These are phyloP conservation scores for Euphorbia tirucalli DNA, from an alignment of 345 rosid species.

Conservation along the genomic window DNA sequence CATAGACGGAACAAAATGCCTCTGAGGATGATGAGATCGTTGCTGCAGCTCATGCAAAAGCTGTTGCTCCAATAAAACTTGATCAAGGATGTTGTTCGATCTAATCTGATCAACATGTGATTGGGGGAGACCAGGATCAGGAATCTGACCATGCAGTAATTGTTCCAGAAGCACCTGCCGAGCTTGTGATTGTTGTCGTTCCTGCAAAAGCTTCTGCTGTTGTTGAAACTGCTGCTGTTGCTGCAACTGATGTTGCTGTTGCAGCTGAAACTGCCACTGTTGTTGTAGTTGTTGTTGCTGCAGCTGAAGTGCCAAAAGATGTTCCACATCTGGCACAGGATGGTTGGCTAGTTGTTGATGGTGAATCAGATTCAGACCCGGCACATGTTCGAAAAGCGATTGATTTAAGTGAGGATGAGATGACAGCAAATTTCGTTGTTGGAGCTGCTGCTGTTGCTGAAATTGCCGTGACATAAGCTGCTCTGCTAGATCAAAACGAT, in stretches of 20 bases:
- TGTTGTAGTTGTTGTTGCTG: conserved; percentile 42
- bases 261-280: conserved; percentile 25
- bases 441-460: conserved; percentile 50
- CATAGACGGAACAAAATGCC: conserved; percentile 47
- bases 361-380: conserved; percentile 40
- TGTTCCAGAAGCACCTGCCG: conserved; percentile 65
- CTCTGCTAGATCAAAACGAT: conserved; percentile 45
- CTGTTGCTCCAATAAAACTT: conserved; percentile 48
- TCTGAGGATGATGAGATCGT: conserved; percentile 44
- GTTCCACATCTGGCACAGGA: conserved; percentile 42
- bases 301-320: conserved; percentile 42
- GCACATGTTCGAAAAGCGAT: conserved; percentile 39
- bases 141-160: conserved; percentile 50
- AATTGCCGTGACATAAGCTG: conserved; percentile 45
- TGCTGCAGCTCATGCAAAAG: conserved; percentile 54
- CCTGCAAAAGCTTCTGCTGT: conserved; percentile 60
- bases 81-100: conserved; percentile 40
- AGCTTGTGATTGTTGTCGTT: conserved; percentile 58
- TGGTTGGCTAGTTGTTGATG: conserved; percentile 44
- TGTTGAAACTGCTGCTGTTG: conserved; percentile 52
- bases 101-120: conserved; percentile 46
- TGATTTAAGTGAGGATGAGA: conserved; percentile 38
- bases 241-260: conserved; percentile 38
- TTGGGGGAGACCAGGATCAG: conserved; percentile 57
- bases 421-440: conserved; percentile 41